Base-by-base conservation (phyloP, 1,284 basidiomycete genomes). In the Schizophyllum amplum region DNA sequence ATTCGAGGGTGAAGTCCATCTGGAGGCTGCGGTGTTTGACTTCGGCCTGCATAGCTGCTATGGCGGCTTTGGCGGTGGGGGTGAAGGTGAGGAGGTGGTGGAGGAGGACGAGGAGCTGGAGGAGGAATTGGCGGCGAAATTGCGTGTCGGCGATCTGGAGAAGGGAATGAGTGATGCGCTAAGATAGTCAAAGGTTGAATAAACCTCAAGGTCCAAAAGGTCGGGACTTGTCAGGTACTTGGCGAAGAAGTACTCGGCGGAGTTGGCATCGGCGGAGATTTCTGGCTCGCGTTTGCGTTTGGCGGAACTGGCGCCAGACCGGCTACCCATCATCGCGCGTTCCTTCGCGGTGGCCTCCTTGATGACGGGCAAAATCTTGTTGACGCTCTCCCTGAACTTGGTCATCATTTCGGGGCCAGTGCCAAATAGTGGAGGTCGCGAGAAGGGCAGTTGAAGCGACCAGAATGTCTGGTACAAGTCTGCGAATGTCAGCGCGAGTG, bases 51-150 rank as follows among this genome's bases (percentile, higher is more conserved):
- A 42, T n/a, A n/a, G n/a, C n/a, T n/a, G n/a, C n/a, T n/a, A n/a
- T n/a, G 2, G 76, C 65, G 1, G 77, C 73, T 63, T 91, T 90
- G 5, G 82, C 79, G 0, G 79, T 61, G 59, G 86, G 84, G 0
- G 90, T 91, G 69, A 92, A 92, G 2, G 78, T 83, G 21, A 89
- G 76, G 24, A 96, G 78, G 68, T 94, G 91, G 57, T 88, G 81
- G 51, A 94, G 80, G 5, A 94, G 77, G 54, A 95, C 90, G 42
- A 94, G 76, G 13, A 93, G 76, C 67, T 96, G 93, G 64, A 94
- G 86, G 24, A 96, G 76, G 66, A 94, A 83, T 72, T 96, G 94
- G n/a, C 92, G 85, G 22, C 94, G 87, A 73, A 96, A 96, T 60
- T 88, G 83, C 0, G 87, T 86, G 66, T 95, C 92, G 21, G 90